Evolutionary conservation across 2,329 filamentous ascomycete genomes (phyloP), one percentile per base, ranked within the genome.

Genomic region (Stachybotrys chartarum): DNA sequence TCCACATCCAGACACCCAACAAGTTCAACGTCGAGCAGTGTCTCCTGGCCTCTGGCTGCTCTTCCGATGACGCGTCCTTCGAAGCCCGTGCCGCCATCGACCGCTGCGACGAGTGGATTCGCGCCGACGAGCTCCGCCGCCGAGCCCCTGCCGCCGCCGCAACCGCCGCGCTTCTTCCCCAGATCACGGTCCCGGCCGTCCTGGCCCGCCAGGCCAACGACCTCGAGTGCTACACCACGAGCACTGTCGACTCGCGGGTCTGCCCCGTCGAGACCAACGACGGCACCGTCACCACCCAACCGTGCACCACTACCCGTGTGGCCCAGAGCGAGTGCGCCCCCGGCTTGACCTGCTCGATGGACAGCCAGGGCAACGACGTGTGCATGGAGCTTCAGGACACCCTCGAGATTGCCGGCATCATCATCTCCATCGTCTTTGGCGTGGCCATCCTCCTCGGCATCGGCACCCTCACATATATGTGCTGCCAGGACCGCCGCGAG

Each of bases 361-460:
- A 72, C 64, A 56, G 51, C 48, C 45, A 61, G 39, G 74, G 72
- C 61, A 68, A 11, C 32, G n/a, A 42, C 32, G 50, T 52, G 30
- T 52, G 50, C 50, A 52, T 52, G 50, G 58, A 64, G 59, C 66
- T 67, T 49, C 57, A 72, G 7, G 66, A 76, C 63, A 47, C 10
- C 18, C 68, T 82, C 54, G 72, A 72, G 60, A 63, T 72, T 2
- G 70, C 70, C 46, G 79, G 76, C 58, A 70, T 79, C 62, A 69
- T 80, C 64, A 72, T 82, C 58, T 68, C 74, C 62, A 68, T 79
- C 59, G 61, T 77, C 65, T 76, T 84, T 44, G 75, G 70, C 55
- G 58, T 66, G n/a, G 69, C 66, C 56, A 62, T 77, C 58, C 65
- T 68, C 59, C 48, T 71, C 53, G 67, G 71, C 59, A 57, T 77